These are phyloP conservation scores for Saccharum hybrid DNA, from an alignment of 202 grass and related monocot species.

Conservation along the genomic window DNA sequence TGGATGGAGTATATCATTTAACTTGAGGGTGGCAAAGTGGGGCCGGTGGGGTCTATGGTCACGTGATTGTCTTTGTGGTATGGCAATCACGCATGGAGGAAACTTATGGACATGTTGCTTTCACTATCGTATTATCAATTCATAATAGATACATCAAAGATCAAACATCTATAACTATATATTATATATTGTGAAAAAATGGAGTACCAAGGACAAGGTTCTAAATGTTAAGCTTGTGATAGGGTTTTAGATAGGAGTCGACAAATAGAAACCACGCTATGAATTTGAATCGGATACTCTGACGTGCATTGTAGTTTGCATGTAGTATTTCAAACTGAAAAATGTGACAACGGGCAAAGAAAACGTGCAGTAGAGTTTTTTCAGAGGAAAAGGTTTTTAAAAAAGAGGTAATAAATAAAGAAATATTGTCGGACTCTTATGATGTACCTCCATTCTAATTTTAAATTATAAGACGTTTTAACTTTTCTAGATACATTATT, in stretches of 20 bases:
- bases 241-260: neutral
- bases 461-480: too few relatives aligned
- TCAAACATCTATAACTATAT: neutral
- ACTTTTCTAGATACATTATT: too few relatives aligned
- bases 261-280: neutral
- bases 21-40: neutral
- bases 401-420: neutral
- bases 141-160: neutral
- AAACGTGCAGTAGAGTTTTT: neutral
- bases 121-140: neutral
- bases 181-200: neutral
- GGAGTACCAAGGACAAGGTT: neutral
- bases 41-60: neutral
- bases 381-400: rapidly evolving
- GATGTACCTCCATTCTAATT: too few relatives aligned
- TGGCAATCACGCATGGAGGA: neutral
- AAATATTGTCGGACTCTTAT: neutral
- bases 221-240: neutral
- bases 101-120: neutral
- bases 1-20: neutral
- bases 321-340: neutral
- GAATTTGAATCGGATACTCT: neutral
- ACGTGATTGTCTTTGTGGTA: neutral
- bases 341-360: neutral
- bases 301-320: neutral